Evolutionary conservation across 1,284 basidiomycete genomes (phyloP), one percentile per base, ranked within the genome.

Genomic region (Puccinia triticina): DNA sequence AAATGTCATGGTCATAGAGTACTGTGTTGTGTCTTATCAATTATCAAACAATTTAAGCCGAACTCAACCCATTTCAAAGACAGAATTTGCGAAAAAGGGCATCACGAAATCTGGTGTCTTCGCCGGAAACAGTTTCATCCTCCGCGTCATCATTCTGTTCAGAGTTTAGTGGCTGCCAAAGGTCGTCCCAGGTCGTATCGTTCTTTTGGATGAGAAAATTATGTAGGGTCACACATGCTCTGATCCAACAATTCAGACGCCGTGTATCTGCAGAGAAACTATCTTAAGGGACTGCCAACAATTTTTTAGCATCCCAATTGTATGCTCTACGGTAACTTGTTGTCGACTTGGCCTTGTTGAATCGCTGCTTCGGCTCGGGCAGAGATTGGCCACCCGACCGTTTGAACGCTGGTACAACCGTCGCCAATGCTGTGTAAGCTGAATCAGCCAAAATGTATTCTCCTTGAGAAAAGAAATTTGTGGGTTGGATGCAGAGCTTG

Each of bases 241-340:
- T 18, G 2, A 75, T 32, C 72, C 72, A 75, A 4, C 3, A 12
- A 16, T 37, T 34, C 1, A 75, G 43, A 26, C n/a, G n/a, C 32
- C 55, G 21, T 8, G 12, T 12, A 75, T n/a, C 4, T 37, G 16
- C 0, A 57, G 34, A 14, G 18, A 34, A 10, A 57, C 11, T 12
- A 4, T 29, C 37, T 40, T 50, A 29, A 78, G 21, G 18, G 76
- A 78, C 37, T 64, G 59, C 76, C 76, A 78, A 37, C 29, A 0
- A 23, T 37, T 53, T n/a, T 78, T 78, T 0, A 78, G 32, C 26
- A 78, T 78, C 10, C 76, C 76, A 50, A 66, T 78, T 34, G 61
- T 53, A 37, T 78, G 76, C 34, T 78, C 76, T n/a, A 78, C 48
- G 0, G 7, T 23, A 4, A 78, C 76, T 14, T 64, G 40, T 21